These are phyloP conservation scores for Mycena indigotica DNA, from an alignment of 768 basidiomycete species.

Conservation along the genomic window DNA sequence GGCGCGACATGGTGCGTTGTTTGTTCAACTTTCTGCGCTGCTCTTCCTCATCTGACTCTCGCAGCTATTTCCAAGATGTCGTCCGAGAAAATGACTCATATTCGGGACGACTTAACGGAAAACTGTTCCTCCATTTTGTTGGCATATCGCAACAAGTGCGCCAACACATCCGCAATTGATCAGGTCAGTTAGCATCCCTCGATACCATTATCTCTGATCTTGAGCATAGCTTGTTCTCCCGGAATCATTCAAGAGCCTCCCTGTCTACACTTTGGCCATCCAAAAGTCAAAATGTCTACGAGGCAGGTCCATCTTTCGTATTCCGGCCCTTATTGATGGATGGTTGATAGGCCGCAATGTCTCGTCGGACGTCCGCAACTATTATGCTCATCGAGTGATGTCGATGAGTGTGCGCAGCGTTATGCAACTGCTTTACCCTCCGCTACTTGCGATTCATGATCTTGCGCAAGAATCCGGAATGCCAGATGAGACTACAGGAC, in stretches of 20 bases:
- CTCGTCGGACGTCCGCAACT: slow-evolving; percentile 91
- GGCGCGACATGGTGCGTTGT: slow-evolving; percentile 70
- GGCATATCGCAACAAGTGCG: slow-evolving; percentile 88
- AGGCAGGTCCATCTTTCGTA: slow-evolving; percentile 49
- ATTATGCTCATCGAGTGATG: slow-evolving; percentile 74
- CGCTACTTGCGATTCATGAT: slow-evolving; percentile 85
- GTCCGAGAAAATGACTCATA: slow-evolving; percentile 63
- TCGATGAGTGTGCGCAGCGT: slow-evolving; percentile 68
- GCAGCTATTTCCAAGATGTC: slow-evolving; percentile 73
- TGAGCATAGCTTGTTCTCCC: slow-evolving; percentile 81
- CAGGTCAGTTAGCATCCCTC: slow-evolving; percentile 58
- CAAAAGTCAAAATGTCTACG: slow-evolving; percentile 93
- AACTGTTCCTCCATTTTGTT: slow-evolving; percentile 78
- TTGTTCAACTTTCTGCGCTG: slow-evolving; percentile 2
- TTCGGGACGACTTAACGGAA: slow-evolving; percentile 84
- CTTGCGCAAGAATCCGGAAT: slow-evolving; percentile 71
- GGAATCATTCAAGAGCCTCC: slow-evolving; percentile 86
- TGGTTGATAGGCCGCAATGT: slow-evolving; percentile 79
- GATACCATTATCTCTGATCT: slow-evolving; percentile 2
- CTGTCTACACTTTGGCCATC: slow-evolving; percentile 77
- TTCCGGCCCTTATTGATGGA: neutral
- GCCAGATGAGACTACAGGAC: slow-evolving; percentile 60
- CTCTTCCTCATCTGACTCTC: neutral
- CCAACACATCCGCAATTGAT: slow-evolving; percentile 69
- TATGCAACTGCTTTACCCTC: slow-evolving; percentile 85